A percentile compares a stretch with the other conserved stretches of the same genome.
Conservation (phyloP, 2,329 filamentous ascomycete genomes). For the Ophiostoma himal-ulmi region DNA sequence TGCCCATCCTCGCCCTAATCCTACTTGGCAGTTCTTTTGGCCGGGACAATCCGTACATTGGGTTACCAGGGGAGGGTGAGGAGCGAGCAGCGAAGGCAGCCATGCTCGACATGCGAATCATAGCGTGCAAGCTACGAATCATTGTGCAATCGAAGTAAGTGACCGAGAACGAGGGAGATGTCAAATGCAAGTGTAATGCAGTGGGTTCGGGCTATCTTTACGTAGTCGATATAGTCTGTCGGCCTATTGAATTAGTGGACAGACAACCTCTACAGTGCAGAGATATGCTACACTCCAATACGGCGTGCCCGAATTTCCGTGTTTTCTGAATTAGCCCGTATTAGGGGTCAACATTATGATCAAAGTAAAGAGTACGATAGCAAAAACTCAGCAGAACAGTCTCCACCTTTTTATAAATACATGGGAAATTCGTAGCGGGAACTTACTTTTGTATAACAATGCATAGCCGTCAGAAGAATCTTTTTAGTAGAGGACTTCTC, state of each 20-base stretch:
- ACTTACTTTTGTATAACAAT: too few relatives aligned
- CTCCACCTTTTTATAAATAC: too few relatives aligned
- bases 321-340: constrained; percentile 4
- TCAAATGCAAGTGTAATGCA: constrained; percentile 7
- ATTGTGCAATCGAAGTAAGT: neutral
- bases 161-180: neutral
- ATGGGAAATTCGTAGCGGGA: too few relatives aligned
- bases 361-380: too few relatives aligned
- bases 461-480: too few relatives aligned
- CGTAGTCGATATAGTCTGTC: neutral
- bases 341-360: too few relatives aligned
- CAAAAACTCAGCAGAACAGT: too few relatives aligned
- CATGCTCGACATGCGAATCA: neutral
- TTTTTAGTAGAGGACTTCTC: too few relatives aligned
- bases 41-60: too few relatives aligned
- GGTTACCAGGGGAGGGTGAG: too few relatives aligned
- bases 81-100: constrained; percentile 5
- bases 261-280: neutral
- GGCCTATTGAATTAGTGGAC: too few relatives aligned
- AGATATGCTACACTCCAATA: neutral
- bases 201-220: constrained; percentile 9
- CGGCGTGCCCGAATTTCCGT: constrained; percentile 9
- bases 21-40: too few relatives aligned
- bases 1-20: neutral
- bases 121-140: neutral